Evolutionary conservation across 2,329 filamentous ascomycete species (phyloP), one percentile per base, ranked within the genome.

Genomic region (Penicillium corylophilum): DNA sequence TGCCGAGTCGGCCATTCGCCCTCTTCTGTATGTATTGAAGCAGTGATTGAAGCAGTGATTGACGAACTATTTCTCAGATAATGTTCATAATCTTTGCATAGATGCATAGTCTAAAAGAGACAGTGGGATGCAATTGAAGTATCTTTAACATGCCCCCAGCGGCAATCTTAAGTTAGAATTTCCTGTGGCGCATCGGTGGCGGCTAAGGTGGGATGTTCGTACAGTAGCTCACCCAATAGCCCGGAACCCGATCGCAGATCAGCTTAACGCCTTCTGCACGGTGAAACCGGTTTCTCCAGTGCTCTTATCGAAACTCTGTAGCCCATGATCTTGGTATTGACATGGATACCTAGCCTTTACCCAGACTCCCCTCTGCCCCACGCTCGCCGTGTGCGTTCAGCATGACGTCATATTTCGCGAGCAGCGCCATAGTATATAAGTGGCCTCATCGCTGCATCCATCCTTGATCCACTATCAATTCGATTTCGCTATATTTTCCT

Each of bases 391-490:
- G 26, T 55, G 48, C 22, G 53, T 42, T 58, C 54, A 63, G 16
- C 23, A 16, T 63, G 59, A 63, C 61, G 59, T 63, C 61, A 63
- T 48, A 7, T 18, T 23, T 41, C 12, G 39, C 23, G 41, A 40
- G 22, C 48, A 45, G 33, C 15, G 33, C 16, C 12, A 5, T 22
- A 50, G 10, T 44, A 45, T 42, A 29, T 43, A 43, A 26, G 8
- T 23, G 6, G 16, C 22, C 16, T 13, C 18, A 12, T 13, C 8
- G 8, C 26, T 4, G 15, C 20, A 16, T 44, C 9, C 5, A 28
- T 13, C 7, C 44, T 41, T 41, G 44, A 13, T n/a, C 20, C 20
- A 23, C 20, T 13, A 13, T 15, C 28, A 33, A n/a, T 2, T 13
- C 16, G 13, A 22, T 3, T 20, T 40, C 38, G 23, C 20, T 15